These are phyloP conservation scores for Scolecobasidium constrictum DNA, from an alignment of 2,329 filamentous ascomycete species.

Conservation along the genomic window DNA sequence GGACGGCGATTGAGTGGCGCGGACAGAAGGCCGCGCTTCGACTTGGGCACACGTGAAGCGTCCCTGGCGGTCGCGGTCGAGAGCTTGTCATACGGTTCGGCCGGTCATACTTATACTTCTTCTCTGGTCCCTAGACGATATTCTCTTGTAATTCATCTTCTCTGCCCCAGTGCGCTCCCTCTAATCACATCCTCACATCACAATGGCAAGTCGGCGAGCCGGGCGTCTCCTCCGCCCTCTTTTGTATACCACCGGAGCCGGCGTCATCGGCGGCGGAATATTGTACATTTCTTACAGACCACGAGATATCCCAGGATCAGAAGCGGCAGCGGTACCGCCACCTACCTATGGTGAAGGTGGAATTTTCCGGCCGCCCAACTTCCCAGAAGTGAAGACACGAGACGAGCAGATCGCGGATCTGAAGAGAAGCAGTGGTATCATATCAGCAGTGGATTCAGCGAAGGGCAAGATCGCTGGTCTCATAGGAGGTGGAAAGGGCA, in stretches of 20 bases:
- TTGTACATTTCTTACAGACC: slow-evolving; percentile 58
- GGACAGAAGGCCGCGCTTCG: not conserved
- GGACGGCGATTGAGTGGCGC: not conserved
- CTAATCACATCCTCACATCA: not conserved
- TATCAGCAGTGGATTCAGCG: slow-evolving; percentile 15
- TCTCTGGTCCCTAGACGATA: not conserved
- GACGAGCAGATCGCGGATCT: slow-evolving; percentile 55
- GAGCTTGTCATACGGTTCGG: not conserved
- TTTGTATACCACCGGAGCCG: slow-evolving; percentile 47
- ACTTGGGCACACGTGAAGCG: not conserved
- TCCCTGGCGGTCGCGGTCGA: not conserved
- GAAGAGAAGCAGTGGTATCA: slow-evolving; percentile 37
- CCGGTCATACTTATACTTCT: not conserved
- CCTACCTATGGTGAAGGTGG: slow-evolving; percentile 60
- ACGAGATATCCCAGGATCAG: slow-evolving; percentile 59
- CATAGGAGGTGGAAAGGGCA: slow-evolving; percentile 16
- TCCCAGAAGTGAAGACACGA: slow-evolving; percentile 52
- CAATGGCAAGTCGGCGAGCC: slow-evolving; percentile 7
- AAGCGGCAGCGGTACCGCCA: slow-evolving; percentile 57
- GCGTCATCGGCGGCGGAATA: slow-evolving; percentile 41
- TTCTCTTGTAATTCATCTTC: not conserved
- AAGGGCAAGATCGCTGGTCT: slow-evolving; percentile 31
- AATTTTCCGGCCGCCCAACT: slow-evolving; percentile 54
- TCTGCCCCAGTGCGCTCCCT: not conserved
- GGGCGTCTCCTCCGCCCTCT: slow-evolving; percentile 33